These are phyloP conservation scores for Davidsoniella eucalypti DNA, from an alignment of 2,329 filamentous ascomycete species.

Conservation along the genomic window DNA sequence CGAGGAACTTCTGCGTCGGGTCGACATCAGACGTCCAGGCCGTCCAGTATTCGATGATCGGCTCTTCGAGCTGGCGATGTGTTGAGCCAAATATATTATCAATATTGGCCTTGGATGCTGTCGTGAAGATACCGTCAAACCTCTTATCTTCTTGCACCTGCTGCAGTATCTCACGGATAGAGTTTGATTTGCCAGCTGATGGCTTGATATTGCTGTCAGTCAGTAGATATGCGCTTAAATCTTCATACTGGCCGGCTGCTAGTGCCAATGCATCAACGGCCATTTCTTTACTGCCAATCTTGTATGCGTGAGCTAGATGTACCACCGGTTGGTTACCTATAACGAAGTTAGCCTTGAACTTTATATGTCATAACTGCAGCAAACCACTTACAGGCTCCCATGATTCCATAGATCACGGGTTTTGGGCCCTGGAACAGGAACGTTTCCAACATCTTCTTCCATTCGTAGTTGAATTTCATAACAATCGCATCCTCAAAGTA, in stretches of 20 bases:
- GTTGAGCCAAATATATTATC: constrained; percentile 29
- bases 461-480: constrained; percentile 52
- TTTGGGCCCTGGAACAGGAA: constrained; percentile 60
- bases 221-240: constrained; percentile 52
- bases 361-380: neutral
- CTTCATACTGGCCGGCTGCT: constrained; percentile 40
- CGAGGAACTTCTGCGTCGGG: constrained; percentile 56
- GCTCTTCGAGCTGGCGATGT: constrained; percentile 50
- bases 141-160: constrained; percentile 51
- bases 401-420: constrained; percentile 65
- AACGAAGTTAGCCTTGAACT: constrained; percentile 5
- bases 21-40: constrained; percentile 54
- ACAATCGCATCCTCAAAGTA: constrained; percentile 91
- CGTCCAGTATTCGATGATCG: constrained; percentile 79
- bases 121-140: constrained; percentile 49
- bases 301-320: constrained; percentile 84
- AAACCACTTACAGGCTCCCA: constrained; percentile 52
- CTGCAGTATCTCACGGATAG: constrained; percentile 54
- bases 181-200: constrained; percentile 40
- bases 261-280: constrained; percentile 77
- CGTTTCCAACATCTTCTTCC: constrained; percentile 59
- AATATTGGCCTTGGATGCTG: constrained; percentile 45
- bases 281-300: constrained; percentile 69
- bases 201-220: constrained; percentile 53
- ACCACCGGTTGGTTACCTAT: constrained; percentile 82